These are phyloP conservation scores for Starmerella vaccinii DNA, from an alignment of 805 yeast species.

Conservation along the genomic window DNA sequence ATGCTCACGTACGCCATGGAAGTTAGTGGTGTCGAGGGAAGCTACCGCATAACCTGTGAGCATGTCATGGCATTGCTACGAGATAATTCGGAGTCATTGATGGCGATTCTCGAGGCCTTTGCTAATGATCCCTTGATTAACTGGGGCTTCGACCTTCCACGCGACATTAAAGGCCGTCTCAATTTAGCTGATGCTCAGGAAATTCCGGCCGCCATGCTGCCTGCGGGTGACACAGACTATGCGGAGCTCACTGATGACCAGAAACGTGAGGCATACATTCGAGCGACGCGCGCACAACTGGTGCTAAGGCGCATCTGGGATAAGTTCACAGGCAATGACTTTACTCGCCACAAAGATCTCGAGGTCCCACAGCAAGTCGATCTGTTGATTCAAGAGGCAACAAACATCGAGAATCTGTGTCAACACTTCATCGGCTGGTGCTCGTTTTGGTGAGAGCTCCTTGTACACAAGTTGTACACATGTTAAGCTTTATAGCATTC, in stretches of 20 bases:
- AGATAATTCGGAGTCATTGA: slow-evolving; percentile 86
- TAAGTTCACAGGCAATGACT: slow-evolving; percentile 88
- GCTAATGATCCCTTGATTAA: slow-evolving; percentile 97
- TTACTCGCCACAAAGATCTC: slow-evolving; percentile 57
- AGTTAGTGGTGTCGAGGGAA: slow-evolving; percentile 96
- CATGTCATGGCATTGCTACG: slow-evolving; percentile 92
- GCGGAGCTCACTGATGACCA: slow-evolving; percentile 24
- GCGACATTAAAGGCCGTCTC: slow-evolving; percentile 17
- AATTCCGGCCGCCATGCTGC: slow-evolving; percentile 9
- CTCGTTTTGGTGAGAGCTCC: slow-evolving; percentile 85
- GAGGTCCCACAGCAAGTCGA: slow-evolving; percentile 88
- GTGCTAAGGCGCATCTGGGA: slow-evolving; percentile 85
- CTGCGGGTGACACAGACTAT: slow-evolving; percentile 13
- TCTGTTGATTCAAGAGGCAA: slow-evolving; percentile 86
- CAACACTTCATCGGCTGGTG: slow-evolving; percentile 99
- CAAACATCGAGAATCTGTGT: slow-evolving; percentile 88
- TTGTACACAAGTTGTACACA: too few species aligned
- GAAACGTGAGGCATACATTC: slow-evolving; percentile 24
- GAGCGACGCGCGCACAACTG: slow-evolving; percentile 83
- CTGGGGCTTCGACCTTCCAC: slow-evolving; percentile 96
- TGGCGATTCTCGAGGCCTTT: slow-evolving; percentile 97
- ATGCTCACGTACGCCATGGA: slow-evolving; percentile 99
- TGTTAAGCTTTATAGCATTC: too few species aligned
- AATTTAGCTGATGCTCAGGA: slow-evolving; percentile 8
- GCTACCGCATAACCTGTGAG: slow-evolving; percentile 91